Base-by-base conservation (phyloP, 2,329 filamentous ascomycete species). In the Penicillium sp. region DNA sequence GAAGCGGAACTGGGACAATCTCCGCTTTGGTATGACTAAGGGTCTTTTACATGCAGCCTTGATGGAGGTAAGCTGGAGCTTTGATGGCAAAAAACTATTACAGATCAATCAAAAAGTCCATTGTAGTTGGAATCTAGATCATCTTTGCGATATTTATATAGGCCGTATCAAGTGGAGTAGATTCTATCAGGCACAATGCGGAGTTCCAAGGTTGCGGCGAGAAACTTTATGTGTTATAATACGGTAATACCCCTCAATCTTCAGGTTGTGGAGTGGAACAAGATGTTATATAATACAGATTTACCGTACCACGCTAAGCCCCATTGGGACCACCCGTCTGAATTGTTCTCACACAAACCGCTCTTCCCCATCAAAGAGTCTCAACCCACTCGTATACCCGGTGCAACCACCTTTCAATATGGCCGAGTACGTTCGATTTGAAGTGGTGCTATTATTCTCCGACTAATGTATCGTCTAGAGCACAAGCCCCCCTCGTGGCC, bases 401-500 rank as follows among this genome's bases (percentile, higher is more conserved):
- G 52, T 55, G 55, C 58, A 60, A 53, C 57, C 57, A 59, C 57
- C 54, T 48, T 51, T 60, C 59, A 65, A 53, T 54, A 66, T 66
- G 63, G 63, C 63, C 57, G 63, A 66, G 63, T 66, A 58, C 40
- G 63, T 61, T 29, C 9, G 6, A 51, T 25, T 26, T 8, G 18
- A 37, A 6, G 12, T 25, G 3, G 15, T n/a, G 7, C 20, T 26
- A 8, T 23, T n/a, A 33, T 44, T 25, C 4, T 25, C 25, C 22
- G 20, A 49, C 63, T 69, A 56, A 70, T 57, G 18, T 67, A 35
- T 25, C 20, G 52, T 22, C 27, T 59, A 81, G 78, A 64, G 89
- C 86, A 79, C 87, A 90, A 75, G 78, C 79, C 74, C 85, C 89
- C 75, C 83, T 95, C 78, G 89, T 88, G 82, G 84, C 90, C 77